These are phyloP conservation scores for Kokia cookei DNA, from an alignment of 441 rosid genomes.

Conservation along the genomic window DNA sequence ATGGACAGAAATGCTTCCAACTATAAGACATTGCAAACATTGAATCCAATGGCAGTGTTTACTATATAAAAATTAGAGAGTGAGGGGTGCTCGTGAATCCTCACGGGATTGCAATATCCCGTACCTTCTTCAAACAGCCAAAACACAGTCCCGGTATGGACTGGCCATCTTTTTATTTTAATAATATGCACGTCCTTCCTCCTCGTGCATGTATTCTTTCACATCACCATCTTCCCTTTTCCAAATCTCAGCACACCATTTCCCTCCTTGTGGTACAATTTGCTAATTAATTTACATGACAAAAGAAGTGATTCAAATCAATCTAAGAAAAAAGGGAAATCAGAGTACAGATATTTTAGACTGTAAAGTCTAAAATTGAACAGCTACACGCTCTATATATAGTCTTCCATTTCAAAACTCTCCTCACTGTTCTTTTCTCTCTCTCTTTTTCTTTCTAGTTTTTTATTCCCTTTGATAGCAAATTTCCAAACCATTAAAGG, in stretches of 20 bases:
- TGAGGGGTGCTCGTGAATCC: constrained; percentile 20
- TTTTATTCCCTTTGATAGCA: not conserved
- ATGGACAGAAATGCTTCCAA: not conserved
- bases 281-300: constrained; percentile 3
- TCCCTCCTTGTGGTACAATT: constrained; percentile 19
- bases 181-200: not conserved
- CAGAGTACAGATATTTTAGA: not conserved
- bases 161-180: not conserved
- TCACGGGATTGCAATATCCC: constrained; percentile 9
- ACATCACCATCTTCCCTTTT: not conserved
- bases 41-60: not conserved
- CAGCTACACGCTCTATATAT: not conserved
- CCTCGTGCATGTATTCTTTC: not conserved
- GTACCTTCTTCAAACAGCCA: not conserved
- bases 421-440: not conserved
- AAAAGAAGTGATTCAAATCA: constrained; percentile 8
- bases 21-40: not conserved
- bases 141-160: not conserved
- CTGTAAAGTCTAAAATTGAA: constrained; percentile 19
- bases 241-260: constrained; percentile 4
- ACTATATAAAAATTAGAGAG: not conserved
- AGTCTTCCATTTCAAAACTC: not conserved
- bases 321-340: not conserved
- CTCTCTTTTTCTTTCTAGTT: not conserved
- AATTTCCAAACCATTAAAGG: not conserved